Base-by-base conservation (phyloP, 2,329 filamentous ascomycete species). In the Phyllosticta paracitricarpa region DNA sequence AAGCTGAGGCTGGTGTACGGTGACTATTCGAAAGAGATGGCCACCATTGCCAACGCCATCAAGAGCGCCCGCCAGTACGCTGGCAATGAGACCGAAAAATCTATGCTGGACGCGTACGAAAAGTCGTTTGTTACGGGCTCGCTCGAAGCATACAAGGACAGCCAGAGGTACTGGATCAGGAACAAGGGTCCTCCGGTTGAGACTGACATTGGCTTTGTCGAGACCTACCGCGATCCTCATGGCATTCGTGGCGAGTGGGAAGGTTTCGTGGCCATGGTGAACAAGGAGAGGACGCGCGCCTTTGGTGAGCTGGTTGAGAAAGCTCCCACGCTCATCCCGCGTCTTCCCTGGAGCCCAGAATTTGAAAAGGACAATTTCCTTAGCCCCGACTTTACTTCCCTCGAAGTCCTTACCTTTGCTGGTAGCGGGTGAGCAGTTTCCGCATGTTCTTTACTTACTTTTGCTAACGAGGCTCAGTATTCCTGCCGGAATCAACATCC, bases 281-380 rank as follows among this genome's bases (percentile, higher is more conserved):
- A 97, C 75, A 81, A 93, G 70, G 93, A 97, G 73, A 86, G 93
- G 22, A 99, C 93, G 1, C 84, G 83, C 62, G 90, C 92, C 1
- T 97, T 97, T 70, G 88, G 88, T 7, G 87, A 89, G 66, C 83
- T 97, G 1, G 94, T 97, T 4, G 82, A 86, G 22, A 86, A 86
- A 26, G 92, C 94, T 0, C 88, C 91, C 10, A 79, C 80, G 54
- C 86, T 96, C 71, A 97, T 99, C 58, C 90, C 91, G 6, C 85
- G 95, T 64, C 79, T 99, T 14, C 94, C 94, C 0, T 99, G 94
- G 94, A 79, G 81, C 40, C 82, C 84, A 55, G 89, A 90, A 0
- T 99, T 97, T 66, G 94, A 99, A 72, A 97, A 97, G 76, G 92
- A 97, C 78, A 91, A 89, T 70, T 99, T 99, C 75, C 77, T 96